Percentiles rank a stretch among this genome's conserved stretches.
Conservation (phyloP, 441 rosid genomes). For the Flueggea neowawraea region DNA sequence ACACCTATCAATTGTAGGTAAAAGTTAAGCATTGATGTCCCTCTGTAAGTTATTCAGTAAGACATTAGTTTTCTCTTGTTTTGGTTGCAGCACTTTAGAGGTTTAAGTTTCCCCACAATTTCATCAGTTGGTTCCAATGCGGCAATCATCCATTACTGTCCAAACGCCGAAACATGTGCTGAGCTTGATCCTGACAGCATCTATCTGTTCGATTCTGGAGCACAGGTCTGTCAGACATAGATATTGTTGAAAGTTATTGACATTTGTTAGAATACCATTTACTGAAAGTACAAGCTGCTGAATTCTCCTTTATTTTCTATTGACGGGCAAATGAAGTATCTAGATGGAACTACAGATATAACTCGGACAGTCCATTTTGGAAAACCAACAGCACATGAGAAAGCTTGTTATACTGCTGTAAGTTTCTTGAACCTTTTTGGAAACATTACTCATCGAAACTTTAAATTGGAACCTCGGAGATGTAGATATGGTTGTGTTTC, state of each 20-base stretch:
- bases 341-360: slow-evolving; percentile 97
- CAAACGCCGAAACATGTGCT: slow-evolving; percentile 72
- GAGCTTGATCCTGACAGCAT: slow-evolving; percentile 83
- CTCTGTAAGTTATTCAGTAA: slow-evolving; percentile 3
- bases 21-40: background rate
- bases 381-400: slow-evolving; percentile 85
- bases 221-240: slow-evolving; percentile 57
- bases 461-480: too few species aligned
- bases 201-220: slow-evolving; percentile 98
- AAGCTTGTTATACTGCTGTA: slow-evolving; percentile 88
- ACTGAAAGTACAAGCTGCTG: slow-evolving; percentile 11
- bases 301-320: slow-evolving; percentile 12
- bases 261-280: background rate
- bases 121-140: slow-evolving; percentile 97
- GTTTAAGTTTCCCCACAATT: slow-evolving; percentile 94
- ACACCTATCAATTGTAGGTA: too few species aligned
- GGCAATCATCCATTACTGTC: slow-evolving; percentile 84
- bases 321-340: slow-evolving; percentile 52
- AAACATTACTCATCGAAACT: background rate
- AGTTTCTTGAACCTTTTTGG: slow-evolving; percentile 9
- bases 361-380: slow-evolving; percentile 99
- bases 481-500: too few species aligned
- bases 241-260: background rate
- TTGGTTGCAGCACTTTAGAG: slow-evolving; percentile 77
- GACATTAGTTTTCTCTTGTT: slow-evolving; percentile 12